These are phyloP conservation scores for Bryoglossum gracile DNA, from an alignment of 495 filamentous ascomycete species.

Conservation along the genomic window DNA sequence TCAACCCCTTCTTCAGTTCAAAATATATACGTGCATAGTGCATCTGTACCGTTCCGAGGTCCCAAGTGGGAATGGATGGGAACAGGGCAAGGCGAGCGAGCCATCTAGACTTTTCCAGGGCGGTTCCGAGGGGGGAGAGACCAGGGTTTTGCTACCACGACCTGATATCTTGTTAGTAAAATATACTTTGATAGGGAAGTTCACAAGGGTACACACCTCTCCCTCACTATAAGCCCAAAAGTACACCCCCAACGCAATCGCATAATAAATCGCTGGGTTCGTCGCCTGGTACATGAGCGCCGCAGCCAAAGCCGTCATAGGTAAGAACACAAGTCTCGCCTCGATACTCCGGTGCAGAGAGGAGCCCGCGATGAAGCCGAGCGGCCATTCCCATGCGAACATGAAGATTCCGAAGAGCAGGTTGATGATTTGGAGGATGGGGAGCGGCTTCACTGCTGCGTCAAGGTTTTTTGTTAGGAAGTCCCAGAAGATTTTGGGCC, in stretches of 20 bases:
- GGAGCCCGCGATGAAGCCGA: conserved; percentile 58
- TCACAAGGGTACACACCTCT: conserved; percentile 52
- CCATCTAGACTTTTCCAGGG: conserved; percentile 27
- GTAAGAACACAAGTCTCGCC: conserved; percentile 73
- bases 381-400: conserved; percentile 87
- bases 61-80: background rate
- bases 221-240: conserved; percentile 98
- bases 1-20: background rate
- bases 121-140: conserved; percentile 39
- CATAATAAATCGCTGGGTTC: conserved; percentile 86
- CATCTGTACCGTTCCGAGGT: background rate
- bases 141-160: conserved; percentile 38
- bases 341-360: conserved; percentile 81
- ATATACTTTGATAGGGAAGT: background rate
- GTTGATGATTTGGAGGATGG: conserved; percentile 90
- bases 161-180: no score
- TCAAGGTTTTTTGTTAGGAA: conserved; percentile 90
- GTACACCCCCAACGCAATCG: conserved; percentile 79
- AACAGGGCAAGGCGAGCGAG: background rate
- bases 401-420: conserved; percentile 79
- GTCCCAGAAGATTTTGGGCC: conserved; percentile 99
- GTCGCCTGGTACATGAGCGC: conserved; percentile 85
- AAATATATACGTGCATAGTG: conserved; percentile 9
- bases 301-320: conserved; percentile 66
- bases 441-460: conserved; percentile 73